Percentiles rank a stretch among this genome's conserved stretches.
Conservation (phyloP, 495 filamentous ascomycete genomes). For the Penicillium cosmopolitanum region DNA sequence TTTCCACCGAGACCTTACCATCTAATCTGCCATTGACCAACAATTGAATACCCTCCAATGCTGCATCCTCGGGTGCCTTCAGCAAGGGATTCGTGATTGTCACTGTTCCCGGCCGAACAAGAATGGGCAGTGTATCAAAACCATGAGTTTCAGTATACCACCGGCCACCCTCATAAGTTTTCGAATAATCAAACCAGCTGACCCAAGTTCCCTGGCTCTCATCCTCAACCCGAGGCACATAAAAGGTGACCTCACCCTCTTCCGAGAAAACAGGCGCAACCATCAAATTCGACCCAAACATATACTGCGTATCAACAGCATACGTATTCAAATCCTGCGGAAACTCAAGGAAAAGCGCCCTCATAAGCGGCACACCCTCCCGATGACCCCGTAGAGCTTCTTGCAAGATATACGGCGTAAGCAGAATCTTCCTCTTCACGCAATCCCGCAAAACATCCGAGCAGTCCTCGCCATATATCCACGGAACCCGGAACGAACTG, state of each 20-base stretch:
- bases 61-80: slow-evolving; percentile 39
- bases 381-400: slow-evolving; percentile 52
- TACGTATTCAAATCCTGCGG: slow-evolving; percentile 64
- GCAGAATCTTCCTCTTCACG: slow-evolving; percentile 61
- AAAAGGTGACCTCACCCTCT: slow-evolving; percentile 61
- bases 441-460: slow-evolving; percentile 59
- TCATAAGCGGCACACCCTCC: slow-evolving; percentile 56
- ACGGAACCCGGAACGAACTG: slow-evolving; percentile 71
- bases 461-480: slow-evolving; percentile 69
- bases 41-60: slow-evolving; percentile 41
- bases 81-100: slow-evolving; percentile 39
- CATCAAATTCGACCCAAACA: slow-evolving; percentile 62
- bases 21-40: slow-evolving; percentile 40
- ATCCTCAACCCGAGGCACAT: slow-evolving; percentile 51
- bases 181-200: slow-evolving; percentile 47
- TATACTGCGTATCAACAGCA: slow-evolving; percentile 68
- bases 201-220: slow-evolving; percentile 56
- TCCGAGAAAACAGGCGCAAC: slow-evolving; percentile 66
- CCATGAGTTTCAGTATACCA: slow-evolving; percentile 51
- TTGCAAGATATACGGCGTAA: slow-evolving; percentile 65
- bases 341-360: slow-evolving; percentile 68
- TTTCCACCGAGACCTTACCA: slow-evolving; percentile 30
- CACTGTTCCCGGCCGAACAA: slow-evolving; percentile 43
- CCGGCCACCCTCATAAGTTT: slow-evolving; percentile 41
- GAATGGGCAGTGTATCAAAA: slow-evolving; percentile 45